Evolutionary conservation across 2,329 filamentous ascomycete species (phyloP).

Genomic region (Knufia petricola): DNA sequence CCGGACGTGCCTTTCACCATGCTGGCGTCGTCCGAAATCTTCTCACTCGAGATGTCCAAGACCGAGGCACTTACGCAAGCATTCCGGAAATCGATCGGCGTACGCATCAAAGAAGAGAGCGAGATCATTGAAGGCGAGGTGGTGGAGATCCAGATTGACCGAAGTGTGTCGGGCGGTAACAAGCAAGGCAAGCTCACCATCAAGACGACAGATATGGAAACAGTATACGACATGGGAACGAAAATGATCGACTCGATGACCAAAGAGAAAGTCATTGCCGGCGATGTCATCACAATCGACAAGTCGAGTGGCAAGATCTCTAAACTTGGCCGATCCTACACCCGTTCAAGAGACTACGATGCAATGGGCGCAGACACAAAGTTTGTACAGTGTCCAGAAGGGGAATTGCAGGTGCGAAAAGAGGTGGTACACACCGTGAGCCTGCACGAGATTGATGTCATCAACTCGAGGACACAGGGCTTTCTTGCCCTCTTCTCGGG

Average conservation of each 20-base stretch:
- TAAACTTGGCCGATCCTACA: conserved; percentile 90
- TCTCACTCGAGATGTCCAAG: conserved; percentile 98
- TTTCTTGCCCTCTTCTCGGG: conserved; percentile 96
- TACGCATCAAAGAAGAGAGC: conserved; percentile 96
- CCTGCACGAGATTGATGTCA: conserved; percentile 96
- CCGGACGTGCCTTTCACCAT: conserved; percentile 93
- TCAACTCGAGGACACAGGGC: conserved; percentile 97
- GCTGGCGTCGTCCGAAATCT: conserved; percentile 92
- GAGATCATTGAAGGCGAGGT: conserved; percentile 99
- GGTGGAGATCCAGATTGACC: conserved; percentile 95
- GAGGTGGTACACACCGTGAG: conserved; percentile 96
- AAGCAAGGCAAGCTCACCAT: conserved; percentile 99
- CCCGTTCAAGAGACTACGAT: conserved; percentile 92
- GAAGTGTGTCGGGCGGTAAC: conserved; percentile 88
- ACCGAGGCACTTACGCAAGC: conserved; percentile 96
- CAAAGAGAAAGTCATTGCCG: conserved; percentile 97
- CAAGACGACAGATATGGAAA: conserved; percentile 99
- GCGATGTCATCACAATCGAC: conserved; percentile 96
- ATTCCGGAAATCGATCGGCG: conserved; percentile 97
- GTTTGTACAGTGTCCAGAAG: conserved; percentile 94
- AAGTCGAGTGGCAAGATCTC: conserved; percentile 98
- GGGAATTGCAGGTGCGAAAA: conserved; percentile 92
- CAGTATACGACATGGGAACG: conserved; percentile 97
- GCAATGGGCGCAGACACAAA: conserved; percentile 98
- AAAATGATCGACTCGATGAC: conserved; percentile 99